phyloP scores from a whole-genome alignment of 768 basidiomycete genomes.

The Panaeolus papilionaceus region DNA sequence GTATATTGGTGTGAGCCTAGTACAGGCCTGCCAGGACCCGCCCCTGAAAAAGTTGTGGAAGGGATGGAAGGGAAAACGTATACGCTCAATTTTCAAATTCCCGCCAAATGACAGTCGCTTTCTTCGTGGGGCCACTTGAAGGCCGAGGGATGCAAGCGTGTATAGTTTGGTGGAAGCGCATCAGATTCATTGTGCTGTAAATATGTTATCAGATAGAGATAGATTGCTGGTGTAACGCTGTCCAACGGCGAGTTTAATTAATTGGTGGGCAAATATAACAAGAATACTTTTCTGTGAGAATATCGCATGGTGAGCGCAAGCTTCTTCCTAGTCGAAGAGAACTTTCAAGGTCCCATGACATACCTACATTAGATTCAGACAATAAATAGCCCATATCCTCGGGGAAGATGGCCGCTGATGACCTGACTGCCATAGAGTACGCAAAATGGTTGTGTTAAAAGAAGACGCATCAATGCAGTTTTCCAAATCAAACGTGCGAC shows the following conservation, averaged over 20 bases:
- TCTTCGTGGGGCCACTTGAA: no score
- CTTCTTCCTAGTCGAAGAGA: neutral
- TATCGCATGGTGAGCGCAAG: neutral
- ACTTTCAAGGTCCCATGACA: neutral
- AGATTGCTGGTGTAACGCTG: neutral
- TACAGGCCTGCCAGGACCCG: neutral
- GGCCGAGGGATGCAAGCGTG: neutral
- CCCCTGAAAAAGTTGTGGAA: neutral
- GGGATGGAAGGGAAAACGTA: no score
- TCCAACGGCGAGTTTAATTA: neutral
- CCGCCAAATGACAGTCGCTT: no score
- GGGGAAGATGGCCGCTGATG: neutral
- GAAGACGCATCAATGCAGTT: neutral
- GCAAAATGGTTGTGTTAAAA: neutral
- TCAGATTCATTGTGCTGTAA: neutral
- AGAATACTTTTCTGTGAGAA: neutral
- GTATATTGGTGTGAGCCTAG: neutral
- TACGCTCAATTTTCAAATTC: no score
- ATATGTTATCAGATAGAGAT: neutral
- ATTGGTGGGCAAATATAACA: neutral
- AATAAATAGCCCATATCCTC: conserved; percentile 2
- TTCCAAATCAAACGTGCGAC: neutral
- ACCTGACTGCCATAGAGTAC: neutral
- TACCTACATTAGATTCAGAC: neutral
- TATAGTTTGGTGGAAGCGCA: neutral